These are phyloP conservation scores for Exophiala spinifera DNA, from an alignment of 2,329 filamentous ascomycete species.

Conservation along the genomic window DNA sequence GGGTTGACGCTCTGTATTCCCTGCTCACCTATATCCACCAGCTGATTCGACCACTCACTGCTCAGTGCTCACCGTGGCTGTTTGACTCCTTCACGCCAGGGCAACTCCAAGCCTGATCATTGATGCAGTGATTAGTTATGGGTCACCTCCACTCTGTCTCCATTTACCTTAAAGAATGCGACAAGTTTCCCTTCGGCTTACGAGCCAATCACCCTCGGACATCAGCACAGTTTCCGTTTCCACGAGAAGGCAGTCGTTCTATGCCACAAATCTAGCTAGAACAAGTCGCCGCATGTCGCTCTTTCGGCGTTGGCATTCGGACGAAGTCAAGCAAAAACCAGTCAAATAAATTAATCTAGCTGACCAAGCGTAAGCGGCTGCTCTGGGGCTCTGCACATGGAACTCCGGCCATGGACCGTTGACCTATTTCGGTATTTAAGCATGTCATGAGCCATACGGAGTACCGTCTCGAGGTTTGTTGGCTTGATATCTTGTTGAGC, in stretches of 20 bases:
- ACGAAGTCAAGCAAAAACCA: neutral
- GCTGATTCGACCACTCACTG: neutral
- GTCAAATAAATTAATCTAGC: neutral
- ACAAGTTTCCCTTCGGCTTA: neutral
- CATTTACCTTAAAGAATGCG: neutral
- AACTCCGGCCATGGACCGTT: neutral
- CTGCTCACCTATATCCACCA: neutral
- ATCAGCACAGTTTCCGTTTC: neutral
- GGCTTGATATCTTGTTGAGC: constrained; percentile 1
- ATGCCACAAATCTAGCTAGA: neutral
- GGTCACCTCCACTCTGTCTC: neutral
- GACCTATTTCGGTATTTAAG: neutral
- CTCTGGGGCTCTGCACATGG: neutral
- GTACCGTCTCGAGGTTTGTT: constrained; percentile 8
- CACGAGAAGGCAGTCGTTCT: neutral
- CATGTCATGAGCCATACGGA: constrained; percentile 10
- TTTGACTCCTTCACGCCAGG: neutral
- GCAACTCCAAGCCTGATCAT: neutral
- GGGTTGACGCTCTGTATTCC: neutral
- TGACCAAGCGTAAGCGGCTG: constrained; percentile 16
- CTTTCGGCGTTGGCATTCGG: neutral
- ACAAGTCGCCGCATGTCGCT: neutral
- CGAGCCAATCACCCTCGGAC: neutral
- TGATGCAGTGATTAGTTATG: too few species aligned
- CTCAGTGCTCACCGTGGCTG: neutral